Conservation (phyloP, 495 filamentous ascomycete genomes). For the Saxophila tyrrhenica region DNA sequence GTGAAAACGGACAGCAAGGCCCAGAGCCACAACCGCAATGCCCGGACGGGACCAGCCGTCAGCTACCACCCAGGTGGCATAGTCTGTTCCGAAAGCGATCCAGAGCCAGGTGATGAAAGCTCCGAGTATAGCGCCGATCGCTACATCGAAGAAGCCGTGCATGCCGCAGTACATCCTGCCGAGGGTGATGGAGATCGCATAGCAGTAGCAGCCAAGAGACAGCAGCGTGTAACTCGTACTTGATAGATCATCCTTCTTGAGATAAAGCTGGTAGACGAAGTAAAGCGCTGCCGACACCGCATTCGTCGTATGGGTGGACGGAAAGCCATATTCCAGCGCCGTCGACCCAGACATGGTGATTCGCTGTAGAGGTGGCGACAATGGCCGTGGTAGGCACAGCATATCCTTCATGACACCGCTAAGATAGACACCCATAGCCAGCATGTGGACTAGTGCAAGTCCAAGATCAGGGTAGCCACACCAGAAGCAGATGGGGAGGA, state of each 20-base stretch:
- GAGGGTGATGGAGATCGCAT: constrained; percentile 78
- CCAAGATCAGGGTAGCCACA: constrained; percentile 72
- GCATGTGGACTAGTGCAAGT: constrained; percentile 54
- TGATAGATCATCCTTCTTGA: constrained; percentile 47
- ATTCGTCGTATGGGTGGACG: constrained; percentile 93
- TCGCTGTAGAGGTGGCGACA: constrained; percentile 84
- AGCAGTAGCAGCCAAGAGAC: constrained; percentile 44
- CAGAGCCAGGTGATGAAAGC: constrained; percentile 56
- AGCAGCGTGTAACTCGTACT: constrained; percentile 18
- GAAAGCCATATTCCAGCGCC: constrained; percentile 92
- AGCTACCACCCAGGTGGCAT: constrained; percentile 55
- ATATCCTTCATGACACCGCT: constrained; percentile 91
- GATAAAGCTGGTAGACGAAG: constrained; percentile 53
- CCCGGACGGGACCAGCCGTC: constrained; percentile 47
- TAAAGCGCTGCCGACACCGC: constrained; percentile 91
- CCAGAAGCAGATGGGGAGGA: constrained; percentile 90
- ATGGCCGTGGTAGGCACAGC: constrained; percentile 82
- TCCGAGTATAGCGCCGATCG: constrained; percentile 66
- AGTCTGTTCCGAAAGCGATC: constrained; percentile 52
- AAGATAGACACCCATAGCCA: constrained; percentile 83
- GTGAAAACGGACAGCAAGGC: constrained; percentile 74
- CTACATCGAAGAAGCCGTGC: constrained; percentile 91
- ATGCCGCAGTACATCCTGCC: constrained; percentile 94
- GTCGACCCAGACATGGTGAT: constrained; percentile 96
- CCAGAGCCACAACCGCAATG: constrained; percentile 49